Percentiles rank a stretch among this genome's conserved stretches.
phyloP scores from a whole-genome alignment of 768 basidiomycete genomes.

The Phylloporus rhodoxanthus region DNA sequence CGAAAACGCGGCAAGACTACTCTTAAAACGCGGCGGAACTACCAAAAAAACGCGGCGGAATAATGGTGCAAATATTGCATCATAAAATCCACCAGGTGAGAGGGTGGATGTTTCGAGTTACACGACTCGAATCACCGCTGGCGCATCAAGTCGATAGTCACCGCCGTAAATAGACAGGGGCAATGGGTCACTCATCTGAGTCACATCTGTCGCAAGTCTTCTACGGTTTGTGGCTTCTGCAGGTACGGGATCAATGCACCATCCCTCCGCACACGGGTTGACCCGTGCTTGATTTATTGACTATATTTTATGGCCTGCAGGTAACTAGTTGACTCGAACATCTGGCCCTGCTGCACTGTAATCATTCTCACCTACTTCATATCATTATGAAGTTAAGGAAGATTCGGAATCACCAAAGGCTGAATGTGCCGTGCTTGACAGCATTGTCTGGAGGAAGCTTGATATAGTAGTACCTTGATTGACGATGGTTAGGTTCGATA shows the following conservation, averaged over 20 bases:
- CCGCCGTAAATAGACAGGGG: neutral
- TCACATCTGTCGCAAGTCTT: neutral
- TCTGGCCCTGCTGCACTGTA: neutral
- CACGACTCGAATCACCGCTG: too few relatives aligned
- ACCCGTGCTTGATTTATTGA: neutral
- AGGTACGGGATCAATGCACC: neutral
- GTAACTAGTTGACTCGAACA: too few relatives aligned
- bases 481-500: too few relatives aligned
- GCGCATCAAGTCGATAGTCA: neutral
- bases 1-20: too few relatives aligned
- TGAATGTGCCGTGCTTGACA: constrained; percentile 25
- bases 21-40: too few relatives aligned
- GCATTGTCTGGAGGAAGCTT: constrained; percentile 31
- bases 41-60: too few relatives aligned
- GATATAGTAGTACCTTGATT: constrained; percentile 43
- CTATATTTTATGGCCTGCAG: neutral
- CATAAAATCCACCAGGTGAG: too few relatives aligned
- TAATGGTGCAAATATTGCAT: too few relatives aligned
- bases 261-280: neutral
- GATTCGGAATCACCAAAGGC: constrained; percentile 7
- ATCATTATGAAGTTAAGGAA: neutral
- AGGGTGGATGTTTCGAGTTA: too few relatives aligned
- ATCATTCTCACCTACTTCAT: neutral
- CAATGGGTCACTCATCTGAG: too few relatives aligned
- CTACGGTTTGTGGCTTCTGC: neutral